phyloP scores from a whole-genome alignment of 768 basidiomycete species.

The Tremella fuciformis region DNA sequence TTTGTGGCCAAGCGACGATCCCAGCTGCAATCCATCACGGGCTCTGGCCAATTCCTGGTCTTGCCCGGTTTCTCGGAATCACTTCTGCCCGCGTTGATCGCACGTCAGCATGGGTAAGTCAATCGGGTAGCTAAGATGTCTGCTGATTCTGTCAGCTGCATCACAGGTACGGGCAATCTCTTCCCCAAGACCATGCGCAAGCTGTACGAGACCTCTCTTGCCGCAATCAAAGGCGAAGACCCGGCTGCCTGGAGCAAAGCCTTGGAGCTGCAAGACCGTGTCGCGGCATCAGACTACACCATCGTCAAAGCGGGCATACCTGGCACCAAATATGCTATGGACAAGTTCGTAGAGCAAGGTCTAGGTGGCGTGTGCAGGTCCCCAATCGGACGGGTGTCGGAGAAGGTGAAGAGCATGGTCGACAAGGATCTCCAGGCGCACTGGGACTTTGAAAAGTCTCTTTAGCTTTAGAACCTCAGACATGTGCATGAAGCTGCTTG shows the following conservation, averaged over 20 bases:
- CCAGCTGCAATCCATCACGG: slow-evolving; percentile 57
- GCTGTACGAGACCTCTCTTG: slow-evolving; percentile 48
- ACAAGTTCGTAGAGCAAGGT: slow-evolving; percentile 47
- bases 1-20: slow-evolving; percentile 41
- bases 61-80: slow-evolving; percentile 73
- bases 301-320: slow-evolving; percentile 52
- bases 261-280: slow-evolving; percentile 50
- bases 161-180: slow-evolving; percentile 58
- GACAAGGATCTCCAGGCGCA: slow-evolving; percentile 48
- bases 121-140: background rate
- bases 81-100: slow-evolving; percentile 61
- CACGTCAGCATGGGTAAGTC: slow-evolving; percentile 60
- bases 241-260: slow-evolving; percentile 13
- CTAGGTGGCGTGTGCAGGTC: slow-evolving; percentile 47
- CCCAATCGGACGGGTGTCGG: slow-evolving; percentile 47
- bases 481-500: background rate
- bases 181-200: slow-evolving; percentile 54
- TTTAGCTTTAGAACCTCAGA: slow-evolving; percentile 13
- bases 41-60: slow-evolving; percentile 52
- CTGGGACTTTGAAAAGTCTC: slow-evolving; percentile 46
- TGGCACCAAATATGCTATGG: slow-evolving; percentile 52
- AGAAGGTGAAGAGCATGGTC: slow-evolving; percentile 47
- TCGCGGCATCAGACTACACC: slow-evolving; percentile 51
- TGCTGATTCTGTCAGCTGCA: slow-evolving; percentile 48
- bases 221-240: slow-evolving; percentile 48